These are phyloP conservation scores for Ramaria sp. DNA, from an alignment of 768 basidiomycete genomes.

Conservation along the genomic window DNA sequence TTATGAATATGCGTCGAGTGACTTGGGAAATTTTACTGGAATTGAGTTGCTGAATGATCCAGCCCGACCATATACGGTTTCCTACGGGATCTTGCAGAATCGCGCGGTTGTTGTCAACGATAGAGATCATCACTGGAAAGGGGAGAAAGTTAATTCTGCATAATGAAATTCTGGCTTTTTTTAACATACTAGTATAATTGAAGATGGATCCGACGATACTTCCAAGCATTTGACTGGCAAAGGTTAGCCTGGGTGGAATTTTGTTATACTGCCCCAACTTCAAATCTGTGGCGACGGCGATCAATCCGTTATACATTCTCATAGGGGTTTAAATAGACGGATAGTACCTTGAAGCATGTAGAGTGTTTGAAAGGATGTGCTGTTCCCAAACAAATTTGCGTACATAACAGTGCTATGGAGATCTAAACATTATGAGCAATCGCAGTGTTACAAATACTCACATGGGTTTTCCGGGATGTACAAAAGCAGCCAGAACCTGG, in stretches of 20 bases:
- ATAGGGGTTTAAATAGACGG: slow-evolving; percentile 5
- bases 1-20: neutral
- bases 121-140: slow-evolving; percentile 39
- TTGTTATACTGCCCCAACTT: slow-evolving; percentile 48
- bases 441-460: slow-evolving; percentile 12
- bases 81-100: slow-evolving; percentile 37
- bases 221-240: slow-evolving; percentile 36
- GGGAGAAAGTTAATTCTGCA: no score
- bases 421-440: neutral
- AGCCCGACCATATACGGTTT: slow-evolving; percentile 38
- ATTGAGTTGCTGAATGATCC: slow-evolving; percentile 43
- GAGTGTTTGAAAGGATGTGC: slow-evolving; percentile 41
- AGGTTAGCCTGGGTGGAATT: slow-evolving; percentile 38
- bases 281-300: slow-evolving; percentile 24
- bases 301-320: neutral
- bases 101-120: slow-evolving; percentile 34
- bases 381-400: slow-evolving; percentile 43
- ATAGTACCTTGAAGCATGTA: slow-evolving; percentile 35
- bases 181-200: slow-evolving; percentile 34
- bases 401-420: slow-evolving; percentile 39
- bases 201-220: slow-evolving; percentile 41
- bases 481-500: slow-evolving; percentile 39
- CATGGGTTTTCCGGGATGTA: slow-evolving; percentile 39
- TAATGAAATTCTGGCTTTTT: no score
- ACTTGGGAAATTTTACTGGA: slow-evolving; percentile 16